Conservation (phyloP, 257 asterid species). For the Ilex asprella region DNA sequence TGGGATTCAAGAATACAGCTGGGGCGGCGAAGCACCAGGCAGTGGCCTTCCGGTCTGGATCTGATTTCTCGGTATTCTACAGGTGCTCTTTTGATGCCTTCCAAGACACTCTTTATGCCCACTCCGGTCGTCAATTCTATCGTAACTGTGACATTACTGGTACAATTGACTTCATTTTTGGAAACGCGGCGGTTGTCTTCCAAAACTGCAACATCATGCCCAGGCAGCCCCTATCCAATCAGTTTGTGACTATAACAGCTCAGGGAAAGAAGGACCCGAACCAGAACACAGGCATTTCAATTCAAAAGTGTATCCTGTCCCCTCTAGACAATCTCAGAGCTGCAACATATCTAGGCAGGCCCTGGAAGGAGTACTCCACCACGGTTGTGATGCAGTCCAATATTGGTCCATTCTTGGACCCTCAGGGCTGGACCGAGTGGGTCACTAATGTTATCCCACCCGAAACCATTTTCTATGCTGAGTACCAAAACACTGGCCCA, state of each 20-base stretch:
- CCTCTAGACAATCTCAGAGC: constrained; percentile 33
- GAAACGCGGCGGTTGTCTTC: constrained; percentile 58
- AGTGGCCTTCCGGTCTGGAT: constrained; percentile 60
- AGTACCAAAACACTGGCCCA: constrained; percentile 57
- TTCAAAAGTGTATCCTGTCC: constrained; percentile 44
- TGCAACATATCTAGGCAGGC: constrained; percentile 58
- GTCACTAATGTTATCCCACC: constrained; percentile 36
- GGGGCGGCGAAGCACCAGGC: constrained; percentile 71
- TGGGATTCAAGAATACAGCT: constrained; percentile 58
- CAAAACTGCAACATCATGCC: constrained; percentile 70
- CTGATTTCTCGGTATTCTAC: constrained; percentile 50
- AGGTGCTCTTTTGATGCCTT: constrained; percentile 49
- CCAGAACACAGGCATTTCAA: constrained; percentile 52
- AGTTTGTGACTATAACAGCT: constrained; percentile 71
- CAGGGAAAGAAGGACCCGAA: constrained; percentile 69
- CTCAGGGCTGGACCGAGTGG: constrained; percentile 72
- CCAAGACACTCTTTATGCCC: constrained; percentile 80
- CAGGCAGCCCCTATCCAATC: constrained; percentile 55
- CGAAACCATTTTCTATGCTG: constrained; percentile 49
- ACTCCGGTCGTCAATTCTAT: constrained; percentile 76
- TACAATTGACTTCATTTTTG: constrained; percentile 77
- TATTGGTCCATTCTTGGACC: constrained; percentile 42
- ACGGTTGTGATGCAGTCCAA: constrained; percentile 46
- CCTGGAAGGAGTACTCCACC: constrained; percentile 60
- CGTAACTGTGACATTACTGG: constrained; percentile 67